Evolutionary conservation across 1,284 basidiomycete genomes (phyloP).

Genomic region (Flammula alnicola): DNA sequence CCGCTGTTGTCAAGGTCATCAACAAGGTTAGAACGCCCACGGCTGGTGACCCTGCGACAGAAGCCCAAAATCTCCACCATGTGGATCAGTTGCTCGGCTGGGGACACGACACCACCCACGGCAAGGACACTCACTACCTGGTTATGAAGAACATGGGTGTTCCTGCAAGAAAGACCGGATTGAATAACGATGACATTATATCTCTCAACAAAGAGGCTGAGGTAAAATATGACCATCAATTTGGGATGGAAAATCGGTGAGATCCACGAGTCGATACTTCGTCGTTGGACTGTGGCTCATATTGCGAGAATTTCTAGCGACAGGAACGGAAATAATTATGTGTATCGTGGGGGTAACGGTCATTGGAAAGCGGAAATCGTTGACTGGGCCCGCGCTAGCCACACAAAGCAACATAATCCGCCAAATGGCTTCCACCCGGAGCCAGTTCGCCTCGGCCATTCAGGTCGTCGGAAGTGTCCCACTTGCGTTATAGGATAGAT

Average conservation of each 20-base stretch:
- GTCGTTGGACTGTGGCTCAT: background rate
- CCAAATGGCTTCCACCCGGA: too few relatives aligned
- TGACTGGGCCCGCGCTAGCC: constrained; percentile 1
- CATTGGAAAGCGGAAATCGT: constrained; percentile 1
- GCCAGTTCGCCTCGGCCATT: too few relatives aligned
- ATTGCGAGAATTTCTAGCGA: background rate
- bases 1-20: background rate
- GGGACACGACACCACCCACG: constrained; percentile 5
- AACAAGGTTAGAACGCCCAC: background rate
- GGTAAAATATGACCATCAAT: background rate
- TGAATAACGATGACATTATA: background rate
- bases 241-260: constrained; percentile 3
- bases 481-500: too few relatives aligned
- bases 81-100: constrained; percentile 5
- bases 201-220: constrained; percentile 1
- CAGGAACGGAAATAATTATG: constrained; percentile 4
- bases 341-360: background rate
- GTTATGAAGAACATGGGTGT: constrained; percentile 11
- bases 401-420: background rate
- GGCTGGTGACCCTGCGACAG: background rate
- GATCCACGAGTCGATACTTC: background rate
- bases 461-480: too few relatives aligned
- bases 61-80: constrained; percentile 7
- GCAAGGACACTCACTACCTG: constrained; percentile 6
- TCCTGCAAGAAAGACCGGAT: background rate